phyloP scores from a whole-genome alignment of 2,329 filamentous ascomycete genomes.

The Chaetomium strumarium region DNA sequence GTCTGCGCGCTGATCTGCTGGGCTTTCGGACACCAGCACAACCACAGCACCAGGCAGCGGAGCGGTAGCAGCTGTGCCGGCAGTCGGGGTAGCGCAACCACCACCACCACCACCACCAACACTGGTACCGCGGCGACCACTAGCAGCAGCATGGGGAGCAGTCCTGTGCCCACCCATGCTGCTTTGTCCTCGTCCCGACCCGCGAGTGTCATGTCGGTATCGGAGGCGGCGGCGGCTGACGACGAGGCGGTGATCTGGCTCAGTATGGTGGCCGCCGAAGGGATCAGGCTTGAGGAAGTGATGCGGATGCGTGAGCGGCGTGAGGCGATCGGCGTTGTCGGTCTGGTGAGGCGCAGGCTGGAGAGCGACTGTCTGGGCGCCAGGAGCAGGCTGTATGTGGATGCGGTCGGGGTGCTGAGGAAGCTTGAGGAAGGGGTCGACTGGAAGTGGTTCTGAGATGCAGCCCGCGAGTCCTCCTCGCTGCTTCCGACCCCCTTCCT shows the following conservation, averaged over 20 bases:
- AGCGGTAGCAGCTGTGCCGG: background rate
- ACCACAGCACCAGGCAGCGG: constrained; percentile 21
- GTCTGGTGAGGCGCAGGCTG: constrained; percentile 41
- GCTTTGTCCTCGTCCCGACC: background rate
- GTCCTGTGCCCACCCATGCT: background rate
- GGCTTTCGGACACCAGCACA: constrained; percentile 41
- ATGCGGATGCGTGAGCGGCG: constrained; percentile 33
- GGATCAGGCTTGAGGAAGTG: constrained; percentile 36
- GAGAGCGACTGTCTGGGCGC: constrained; percentile 45
- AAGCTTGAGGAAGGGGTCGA: constrained; percentile 43
- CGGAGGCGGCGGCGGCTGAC: constrained; percentile 9
- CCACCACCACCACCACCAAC: too few relatives aligned
- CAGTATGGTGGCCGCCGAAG: constrained; percentile 33
- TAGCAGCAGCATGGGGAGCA: background rate
- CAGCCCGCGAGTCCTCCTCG: background rate
- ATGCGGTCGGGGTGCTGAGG: constrained; percentile 47
- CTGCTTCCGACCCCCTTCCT: background rate
- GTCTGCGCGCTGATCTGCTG: constrained; percentile 55
- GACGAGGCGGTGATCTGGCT: constrained; percentile 32
- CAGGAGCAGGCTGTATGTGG: constrained; percentile 45
- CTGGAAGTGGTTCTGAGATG: constrained; percentile 37
- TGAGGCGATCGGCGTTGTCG: constrained; percentile 42
- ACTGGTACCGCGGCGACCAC: too few relatives aligned
- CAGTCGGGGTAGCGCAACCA: background rate
- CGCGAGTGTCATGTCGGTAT: background rate